These are phyloP conservation scores for Plantago rigida DNA, from an alignment of 305 asterid genomes.

Conservation along the genomic window DNA sequence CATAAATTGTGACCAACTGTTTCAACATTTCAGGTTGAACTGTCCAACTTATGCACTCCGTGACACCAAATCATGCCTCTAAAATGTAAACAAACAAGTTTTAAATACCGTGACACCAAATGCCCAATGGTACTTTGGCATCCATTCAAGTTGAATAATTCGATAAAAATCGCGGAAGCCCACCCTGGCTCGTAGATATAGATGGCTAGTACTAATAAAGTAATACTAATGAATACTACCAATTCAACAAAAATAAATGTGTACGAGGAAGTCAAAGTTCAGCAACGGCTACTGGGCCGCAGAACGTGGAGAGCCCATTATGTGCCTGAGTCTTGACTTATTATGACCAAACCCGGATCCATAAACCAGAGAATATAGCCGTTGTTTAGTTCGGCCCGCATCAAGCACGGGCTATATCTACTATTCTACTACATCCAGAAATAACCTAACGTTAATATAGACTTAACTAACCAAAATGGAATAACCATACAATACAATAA, in stretches of 20 bases:
- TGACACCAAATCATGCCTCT: no score
- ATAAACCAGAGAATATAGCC: conserved; percentile 32
- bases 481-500: background rate
- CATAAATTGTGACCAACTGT: no score
- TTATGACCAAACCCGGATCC: background rate
- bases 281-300: conserved; percentile 12
- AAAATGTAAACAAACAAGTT: no score
- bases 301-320: conserved; percentile 3
- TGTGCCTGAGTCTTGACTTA: no score
- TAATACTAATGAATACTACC: no score
- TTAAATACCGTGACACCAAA: no score
- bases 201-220: background rate
- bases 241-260: background rate
- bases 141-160: no score
- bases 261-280: conserved; percentile 13
- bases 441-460: background rate
- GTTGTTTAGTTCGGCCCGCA: conserved; percentile 37
- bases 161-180: no score
- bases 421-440: conserved; percentile 10
- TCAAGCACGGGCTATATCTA: conserved; percentile 34
- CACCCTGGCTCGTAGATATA: no score
- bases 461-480: background rate
- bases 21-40: no score
- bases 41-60: no score
- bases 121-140: no score